Evolutionary conservation across 495 filamentous ascomycete genomes (phyloP), one percentile per base, ranked within the genome.

Genomic region (Friedmanniomyces endolithicus): DNA sequence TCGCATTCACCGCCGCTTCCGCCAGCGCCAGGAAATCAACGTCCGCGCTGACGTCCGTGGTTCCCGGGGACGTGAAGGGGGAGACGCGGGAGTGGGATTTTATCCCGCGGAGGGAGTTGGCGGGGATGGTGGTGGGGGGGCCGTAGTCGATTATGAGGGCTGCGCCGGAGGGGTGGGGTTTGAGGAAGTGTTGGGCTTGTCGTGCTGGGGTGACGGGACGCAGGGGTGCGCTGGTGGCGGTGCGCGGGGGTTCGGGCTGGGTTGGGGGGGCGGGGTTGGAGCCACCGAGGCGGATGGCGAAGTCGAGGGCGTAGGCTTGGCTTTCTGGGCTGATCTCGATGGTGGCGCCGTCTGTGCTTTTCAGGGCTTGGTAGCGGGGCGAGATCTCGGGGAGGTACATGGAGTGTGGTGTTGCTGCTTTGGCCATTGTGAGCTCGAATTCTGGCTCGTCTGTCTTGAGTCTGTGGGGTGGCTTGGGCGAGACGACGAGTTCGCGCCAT

Each of bases 81-180:
- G 82, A 84, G 31, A 92, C 84, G 14, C 70, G 78, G 12, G 71
- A 65, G 68, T 98, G 92, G 11, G 69, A 65, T 35, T 80, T 74
- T 67, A 98, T 95, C 12, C 92, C 92, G 25, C 92, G 85, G 11
- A 98, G 75, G 0, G 87, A 88, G 73, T 90, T 90, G 29, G 82
- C 73, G 0, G 92, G 92, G 46, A 96, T 82, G 0, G 84, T 84
- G 48, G 77, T 72, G 20, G 78, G 54, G 1, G 90, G 87, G 1
- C 92, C 92, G 71, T 97, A 98, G 71, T 98, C 92, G 55, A 98
- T 78, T 59, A 98, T 87, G 16, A 98, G 71, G 1, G 90, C 90
- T 14, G 87, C 89, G 47, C 92, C 92, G 2, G 81, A 85, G 6
- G 88, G 80, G 0, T 57, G 59, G 11, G 73, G 64, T 61, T 88